Base-by-base conservation (phyloP, 1,284 basidiomycete genomes). In the Wolfiporia cocos region DNA sequence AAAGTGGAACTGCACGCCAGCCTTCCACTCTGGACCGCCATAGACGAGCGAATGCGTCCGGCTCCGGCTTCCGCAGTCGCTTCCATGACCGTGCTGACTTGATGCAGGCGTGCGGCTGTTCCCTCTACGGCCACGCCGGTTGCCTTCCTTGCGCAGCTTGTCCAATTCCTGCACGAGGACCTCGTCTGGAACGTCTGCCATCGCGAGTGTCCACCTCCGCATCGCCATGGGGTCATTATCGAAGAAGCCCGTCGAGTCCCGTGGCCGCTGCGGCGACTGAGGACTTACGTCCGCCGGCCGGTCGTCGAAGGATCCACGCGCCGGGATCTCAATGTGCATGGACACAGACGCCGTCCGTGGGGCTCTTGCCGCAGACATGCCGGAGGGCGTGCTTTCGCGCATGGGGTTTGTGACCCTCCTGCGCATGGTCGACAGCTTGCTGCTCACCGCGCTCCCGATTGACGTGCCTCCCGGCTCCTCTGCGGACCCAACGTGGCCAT, bases 181-280 rank as follows among this genome's bases (percentile, higher is more conserved):
- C 33, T 67, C 63, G 36, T 67, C 65, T 12, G 63, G 56, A 2
- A 63, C 61, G 37, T 67, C 64, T 11, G 63, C 59, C 52, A 65
- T 62, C 17, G 64, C 63, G 23, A 65, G 53, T 3, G 64, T 66
- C 64, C 64, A 66, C 21, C 64, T 51, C 19, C 63, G 52, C 51
- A 59, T 51, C 14, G 49, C 50, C 46, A 49, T 49, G 20, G 45
- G 41, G 22, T 41, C 39, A 19, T 26, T 46, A 21, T 41, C 39
- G 10, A 43, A 14, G 36, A 38, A 38, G 29, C 31, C 38, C 22
- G 35, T 30, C 11, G 28, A 40, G 26, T 33, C 23, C 20, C 38
- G 10, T 4, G 18, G 18, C 19, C 9, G 26, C 14, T 32, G 31
- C 3, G 28, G 11, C 26, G 26, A 28, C 14, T 28, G 26, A n/a